These are phyloP conservation scores for Aleurites moluccanus DNA, from an alignment of 441 rosid species.

Conservation along the genomic window DNA sequence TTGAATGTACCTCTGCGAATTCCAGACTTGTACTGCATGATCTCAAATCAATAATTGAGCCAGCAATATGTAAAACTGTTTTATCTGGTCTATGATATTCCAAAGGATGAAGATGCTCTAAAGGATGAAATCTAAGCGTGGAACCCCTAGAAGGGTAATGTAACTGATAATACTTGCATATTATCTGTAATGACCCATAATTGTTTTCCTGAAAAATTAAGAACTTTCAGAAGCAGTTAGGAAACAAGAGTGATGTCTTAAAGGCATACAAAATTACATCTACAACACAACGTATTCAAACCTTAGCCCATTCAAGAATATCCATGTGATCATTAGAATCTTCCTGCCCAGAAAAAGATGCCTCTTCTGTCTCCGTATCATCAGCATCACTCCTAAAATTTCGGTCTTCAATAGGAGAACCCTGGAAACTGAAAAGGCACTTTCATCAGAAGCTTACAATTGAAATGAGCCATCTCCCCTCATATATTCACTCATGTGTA, in stretches of 20 bases:
- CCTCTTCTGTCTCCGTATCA: conserved; percentile 80
- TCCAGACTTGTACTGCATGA: conserved; percentile 76
- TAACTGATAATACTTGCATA: conserved; percentile 74
- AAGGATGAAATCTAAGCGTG: conserved; percentile 73
- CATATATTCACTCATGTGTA: not conserved
- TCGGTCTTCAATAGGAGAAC: conserved; percentile 71
- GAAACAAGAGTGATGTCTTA: not conserved
- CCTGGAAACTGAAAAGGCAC: conserved; percentile 62
- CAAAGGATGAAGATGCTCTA: conserved; percentile 88
- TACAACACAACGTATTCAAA: conserved; percentile 30
- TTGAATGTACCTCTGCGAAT: conserved; percentile 64
- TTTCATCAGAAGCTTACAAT: conserved; percentile 7
- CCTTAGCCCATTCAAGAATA: conserved; percentile 98
- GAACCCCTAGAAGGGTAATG: conserved; percentile 74
- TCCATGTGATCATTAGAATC: conserved; percentile 60
- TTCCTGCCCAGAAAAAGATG: conserved; percentile 88
- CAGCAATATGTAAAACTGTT: conserved; percentile 53
- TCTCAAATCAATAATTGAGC: conserved; percentile 67
- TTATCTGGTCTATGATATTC: conserved; percentile 74
- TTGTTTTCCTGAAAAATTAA: conserved; percentile 60
- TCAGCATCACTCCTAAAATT: conserved; percentile 62
- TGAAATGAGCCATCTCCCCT: conserved; percentile 8
- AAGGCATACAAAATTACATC: conserved; percentile 7
- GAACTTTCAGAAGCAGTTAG: conserved; percentile 16
- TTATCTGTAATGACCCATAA: conserved; percentile 77